Conservation (phyloP, 495 filamentous ascomycete genomes). For the Xylaria cubensis region DNA sequence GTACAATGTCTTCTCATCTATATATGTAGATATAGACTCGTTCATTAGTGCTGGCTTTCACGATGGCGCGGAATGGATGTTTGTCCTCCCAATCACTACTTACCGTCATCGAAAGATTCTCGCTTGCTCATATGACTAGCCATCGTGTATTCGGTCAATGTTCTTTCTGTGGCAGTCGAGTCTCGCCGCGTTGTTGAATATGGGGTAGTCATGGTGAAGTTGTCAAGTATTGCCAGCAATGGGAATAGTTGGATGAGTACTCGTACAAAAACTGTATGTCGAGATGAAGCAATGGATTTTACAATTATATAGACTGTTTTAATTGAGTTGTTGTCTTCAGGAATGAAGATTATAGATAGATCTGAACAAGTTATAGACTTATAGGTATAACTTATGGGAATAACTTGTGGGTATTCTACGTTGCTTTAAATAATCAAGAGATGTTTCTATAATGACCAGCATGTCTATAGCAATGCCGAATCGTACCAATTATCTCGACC, state of each 20-base stretch:
- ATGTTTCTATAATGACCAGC: neutral
- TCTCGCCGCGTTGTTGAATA: neutral
- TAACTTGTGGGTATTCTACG: neutral
- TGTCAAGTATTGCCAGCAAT: neutral
- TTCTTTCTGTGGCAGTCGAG: conserved; percentile 9
- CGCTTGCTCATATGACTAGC: neutral
- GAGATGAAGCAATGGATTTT: neutral
- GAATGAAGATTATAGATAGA: neutral
- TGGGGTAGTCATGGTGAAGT: conserved; percentile 19
- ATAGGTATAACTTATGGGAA: neutral
- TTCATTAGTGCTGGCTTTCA: conserved; percentile 1
- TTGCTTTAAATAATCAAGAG: conserved; percentile 5
- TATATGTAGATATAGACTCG: neutral
- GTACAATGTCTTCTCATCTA: conserved; percentile 24
- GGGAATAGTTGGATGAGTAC: neutral
- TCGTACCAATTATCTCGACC: neutral
- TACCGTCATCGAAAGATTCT: conserved; percentile 22
- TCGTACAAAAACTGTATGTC: neutral
- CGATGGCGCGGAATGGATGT: neutral
- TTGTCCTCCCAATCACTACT: neutral
- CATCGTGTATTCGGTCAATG: conserved; percentile 16
- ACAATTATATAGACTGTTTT: neutral
- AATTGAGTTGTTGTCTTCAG: neutral
- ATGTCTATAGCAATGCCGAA: neutral
- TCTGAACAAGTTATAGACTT: no score